phyloP scores from a whole-genome alignment of 2,329 filamentous ascomycete species.

The Colletotrichum limetticola region DNA sequence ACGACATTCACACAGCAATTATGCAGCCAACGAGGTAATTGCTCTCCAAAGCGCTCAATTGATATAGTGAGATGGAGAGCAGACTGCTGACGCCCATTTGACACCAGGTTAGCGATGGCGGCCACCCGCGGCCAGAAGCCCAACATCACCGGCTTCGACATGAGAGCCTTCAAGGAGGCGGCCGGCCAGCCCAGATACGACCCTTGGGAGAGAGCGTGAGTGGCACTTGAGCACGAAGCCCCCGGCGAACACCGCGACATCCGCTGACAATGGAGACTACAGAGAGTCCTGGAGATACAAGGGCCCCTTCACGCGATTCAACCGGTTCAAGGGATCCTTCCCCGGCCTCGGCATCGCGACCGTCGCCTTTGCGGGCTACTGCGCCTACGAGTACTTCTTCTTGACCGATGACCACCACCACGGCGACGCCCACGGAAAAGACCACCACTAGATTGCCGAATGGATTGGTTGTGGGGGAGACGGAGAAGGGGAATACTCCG shows the following conservation, averaged over 20 bases:
- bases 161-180: constrained; percentile 80
- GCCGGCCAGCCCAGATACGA: constrained; percentile 72
- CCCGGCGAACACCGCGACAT: background rate
- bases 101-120: constrained; percentile 60
- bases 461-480: constrained; percentile 29
- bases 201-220: constrained; percentile 74
- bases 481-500: constrained; percentile 26
- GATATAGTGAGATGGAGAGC: background rate
- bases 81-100: background rate
- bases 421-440: constrained; percentile 63
- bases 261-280: constrained; percentile 35
- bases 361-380: constrained; percentile 91
- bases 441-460: constrained; percentile 62
- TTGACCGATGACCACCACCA: constrained; percentile 77
- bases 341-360: constrained; percentile 93
- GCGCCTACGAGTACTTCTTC: constrained; percentile 90
- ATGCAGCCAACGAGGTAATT: constrained; percentile 44
- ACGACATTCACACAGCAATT: constrained; percentile 37
- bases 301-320: constrained; percentile 86
- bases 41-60: constrained; percentile 6
- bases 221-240: constrained; percentile 38
- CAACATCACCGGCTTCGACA: constrained; percentile 94
- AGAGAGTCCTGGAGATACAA: constrained; percentile 97
- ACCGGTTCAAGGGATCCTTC: constrained; percentile 87
- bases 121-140: constrained; percentile 58